Conservation (phyloP, 2,329 filamentous ascomycete genomes). For the Pseudofabraea citricarpa region DNA sequence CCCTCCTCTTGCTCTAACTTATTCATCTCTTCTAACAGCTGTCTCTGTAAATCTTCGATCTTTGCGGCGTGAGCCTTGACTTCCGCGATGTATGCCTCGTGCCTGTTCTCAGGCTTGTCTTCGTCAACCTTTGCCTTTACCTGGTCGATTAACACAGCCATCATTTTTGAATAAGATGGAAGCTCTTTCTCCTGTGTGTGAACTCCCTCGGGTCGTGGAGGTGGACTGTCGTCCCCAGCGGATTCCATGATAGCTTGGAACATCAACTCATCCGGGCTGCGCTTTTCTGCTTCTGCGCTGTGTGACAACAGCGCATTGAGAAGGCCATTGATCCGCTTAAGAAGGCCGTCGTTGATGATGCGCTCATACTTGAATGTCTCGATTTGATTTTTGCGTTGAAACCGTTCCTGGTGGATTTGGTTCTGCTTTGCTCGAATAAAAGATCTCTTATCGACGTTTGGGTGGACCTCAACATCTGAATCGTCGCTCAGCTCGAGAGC, state of each 20-base stretch:
- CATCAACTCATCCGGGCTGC: constrained; percentile 73
- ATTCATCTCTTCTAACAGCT: constrained; percentile 68
- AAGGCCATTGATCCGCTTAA: constrained; percentile 76
- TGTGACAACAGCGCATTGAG: constrained; percentile 71
- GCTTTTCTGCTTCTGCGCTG: constrained; percentile 59
- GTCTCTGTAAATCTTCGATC: constrained; percentile 70
- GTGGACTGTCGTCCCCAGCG: constrained; percentile 66
- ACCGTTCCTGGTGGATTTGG: constrained; percentile 90
- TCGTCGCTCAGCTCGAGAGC: constrained; percentile 96
- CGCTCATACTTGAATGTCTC: constrained; percentile 89
- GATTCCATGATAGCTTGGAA: constrained; percentile 88
- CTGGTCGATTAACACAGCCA: constrained; percentile 91
- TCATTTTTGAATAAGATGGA: constrained; percentile 93
- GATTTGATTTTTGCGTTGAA: constrained; percentile 83
- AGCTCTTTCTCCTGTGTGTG: constrained; percentile 66
- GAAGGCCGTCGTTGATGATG: constrained; percentile 85
- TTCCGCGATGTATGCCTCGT: constrained; percentile 72
- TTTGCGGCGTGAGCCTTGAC: constrained; percentile 73
- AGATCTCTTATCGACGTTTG: constrained; percentile 96
- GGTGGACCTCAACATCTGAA: constrained; percentile 96
- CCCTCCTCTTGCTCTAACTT: constrained; percentile 81
- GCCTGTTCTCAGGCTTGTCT: constrained; percentile 64
- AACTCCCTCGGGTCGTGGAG: constrained; percentile 72
- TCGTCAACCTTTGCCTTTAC: constrained; percentile 75
- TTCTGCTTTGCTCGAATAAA: constrained; percentile 98